phyloP scores from a whole-genome alignment of 768 basidiomycete species.

The Gloeophyllum trabeum region DNA sequence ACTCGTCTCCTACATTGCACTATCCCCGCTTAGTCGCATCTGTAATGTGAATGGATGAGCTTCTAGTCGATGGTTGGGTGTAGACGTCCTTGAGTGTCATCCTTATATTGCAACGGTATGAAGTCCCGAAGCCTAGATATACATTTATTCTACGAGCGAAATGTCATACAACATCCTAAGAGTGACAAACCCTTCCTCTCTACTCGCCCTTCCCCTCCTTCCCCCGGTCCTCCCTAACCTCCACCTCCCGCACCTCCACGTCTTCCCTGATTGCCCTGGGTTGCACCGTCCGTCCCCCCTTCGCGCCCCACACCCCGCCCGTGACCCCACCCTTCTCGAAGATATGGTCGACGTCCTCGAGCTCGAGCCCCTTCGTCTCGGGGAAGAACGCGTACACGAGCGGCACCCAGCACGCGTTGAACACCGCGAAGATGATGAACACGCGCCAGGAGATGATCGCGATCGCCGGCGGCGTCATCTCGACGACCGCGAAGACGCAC shows the following conservation, averaged over 20 bases:
- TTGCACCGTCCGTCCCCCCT: constrained; percentile 21
- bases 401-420: constrained; percentile 32
- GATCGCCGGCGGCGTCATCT: constrained; percentile 31
- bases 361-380: constrained; percentile 25
- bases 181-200: too few relatives aligned
- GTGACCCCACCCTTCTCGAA: constrained; percentile 30
- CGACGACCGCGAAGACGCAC: constrained; percentile 25
- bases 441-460: constrained; percentile 31
- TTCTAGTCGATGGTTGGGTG: too few relatives aligned
- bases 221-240: neutral
- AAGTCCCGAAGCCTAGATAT: too few relatives aligned
- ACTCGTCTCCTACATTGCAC: too few relatives aligned
- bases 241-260: neutral
- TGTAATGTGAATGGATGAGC: too few relatives aligned
- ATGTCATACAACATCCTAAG: too few relatives aligned
- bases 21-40: too few relatives aligned
- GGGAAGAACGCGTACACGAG: constrained; percentile 24
- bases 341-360: constrained; percentile 28
- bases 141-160: too few relatives aligned
- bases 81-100: too few relatives aligned
- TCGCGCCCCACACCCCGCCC: constrained; percentile 26
- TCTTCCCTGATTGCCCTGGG: neutral
- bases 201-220: neutral
- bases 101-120: too few relatives aligned
- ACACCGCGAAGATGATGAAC: constrained; percentile 33